Evolutionary conservation across 2,329 filamentous ascomycete genomes (phyloP).

Genomic region (Fusarium sp.): DNA sequence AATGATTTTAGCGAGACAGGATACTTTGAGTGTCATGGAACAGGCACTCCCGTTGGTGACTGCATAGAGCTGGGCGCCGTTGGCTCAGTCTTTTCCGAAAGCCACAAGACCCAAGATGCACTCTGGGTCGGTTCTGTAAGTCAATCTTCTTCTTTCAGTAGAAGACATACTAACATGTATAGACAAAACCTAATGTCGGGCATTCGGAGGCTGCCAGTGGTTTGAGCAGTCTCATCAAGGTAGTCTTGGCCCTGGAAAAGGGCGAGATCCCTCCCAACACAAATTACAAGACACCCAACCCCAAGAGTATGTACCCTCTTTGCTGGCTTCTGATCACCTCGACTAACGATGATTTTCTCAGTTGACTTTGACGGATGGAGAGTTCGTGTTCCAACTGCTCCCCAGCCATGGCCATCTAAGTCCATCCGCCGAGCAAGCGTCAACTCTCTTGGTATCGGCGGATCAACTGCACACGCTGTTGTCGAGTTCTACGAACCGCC

Average conservation of each 20-base stretch:
- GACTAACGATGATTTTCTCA: slow-evolving; percentile 3
- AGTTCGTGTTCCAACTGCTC: slow-evolving; percentile 35
- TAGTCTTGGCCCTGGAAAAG: slow-evolving; percentile 40
- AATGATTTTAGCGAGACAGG: slow-evolving; percentile 39
- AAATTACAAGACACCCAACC: slow-evolving; percentile 40
- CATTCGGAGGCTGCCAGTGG: slow-evolving; percentile 46
- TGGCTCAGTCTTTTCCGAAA: slow-evolving; percentile 43
- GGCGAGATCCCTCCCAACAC: slow-evolving; percentile 43
- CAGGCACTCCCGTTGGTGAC: slow-evolving; percentile 45
- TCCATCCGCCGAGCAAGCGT: slow-evolving; percentile 45
- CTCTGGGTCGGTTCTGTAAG: slow-evolving; percentile 59
- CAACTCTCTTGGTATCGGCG: slow-evolving; percentile 55
- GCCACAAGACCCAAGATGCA: slow-evolving; percentile 38
- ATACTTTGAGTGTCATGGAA: slow-evolving; percentile 47
- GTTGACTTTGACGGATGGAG: slow-evolving; percentile 41
- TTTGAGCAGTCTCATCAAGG: slow-evolving; percentile 44
- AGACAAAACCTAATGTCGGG: slow-evolving; percentile 44
- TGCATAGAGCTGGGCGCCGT: slow-evolving; percentile 49
- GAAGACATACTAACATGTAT: slow-evolving; percentile 18
- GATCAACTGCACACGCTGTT: slow-evolving; percentile 57
- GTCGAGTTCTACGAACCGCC: slow-evolving; percentile 45
- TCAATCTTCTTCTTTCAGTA: neutral
- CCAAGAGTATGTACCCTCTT: slow-evolving; percentile 29
- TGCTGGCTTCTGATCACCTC: accelerated
- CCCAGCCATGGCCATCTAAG: slow-evolving; percentile 39